phyloP scores from a whole-genome alignment of 106 monocot species.

The Dactylorhiza incarnata region DNA sequence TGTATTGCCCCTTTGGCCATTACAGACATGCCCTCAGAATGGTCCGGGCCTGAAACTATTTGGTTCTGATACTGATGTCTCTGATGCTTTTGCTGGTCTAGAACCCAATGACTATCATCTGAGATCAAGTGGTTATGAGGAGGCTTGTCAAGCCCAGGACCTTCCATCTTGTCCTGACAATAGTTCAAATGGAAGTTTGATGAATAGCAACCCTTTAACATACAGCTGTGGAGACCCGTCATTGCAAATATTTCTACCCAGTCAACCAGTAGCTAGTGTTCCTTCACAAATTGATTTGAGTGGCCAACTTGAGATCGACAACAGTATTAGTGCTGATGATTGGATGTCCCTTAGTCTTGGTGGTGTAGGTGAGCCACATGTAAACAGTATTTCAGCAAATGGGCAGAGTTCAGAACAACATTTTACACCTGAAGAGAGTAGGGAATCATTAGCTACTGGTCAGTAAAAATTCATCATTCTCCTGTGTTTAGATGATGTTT shows the following conservation, averaged over 20 bases:
- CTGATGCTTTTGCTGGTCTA: conserved; percentile 31
- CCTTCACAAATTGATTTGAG: conserved; percentile 26
- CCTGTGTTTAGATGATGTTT: neutral
- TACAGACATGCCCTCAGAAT: conserved; percentile 32
- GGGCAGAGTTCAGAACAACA: conserved; percentile 23
- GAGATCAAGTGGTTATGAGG: conserved; percentile 15
- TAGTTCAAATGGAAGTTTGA: conserved; percentile 45
- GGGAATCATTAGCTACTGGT: conserved; percentile 25
- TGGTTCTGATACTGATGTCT: conserved; percentile 31
- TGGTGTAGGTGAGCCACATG: conserved; percentile 24
- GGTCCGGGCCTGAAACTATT: conserved; percentile 49
- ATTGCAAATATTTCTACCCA: conserved; percentile 78
- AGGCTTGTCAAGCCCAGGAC: conserved; percentile 15
- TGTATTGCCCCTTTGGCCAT: conserved; percentile 40
- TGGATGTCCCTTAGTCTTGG: conserved; percentile 72
- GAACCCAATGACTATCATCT: conserved; percentile 9
- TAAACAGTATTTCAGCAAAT: conserved; percentile 23
- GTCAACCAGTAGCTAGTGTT: conserved; percentile 18
- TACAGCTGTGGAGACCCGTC: conserved; percentile 56
- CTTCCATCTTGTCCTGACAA: conserved; percentile 17
- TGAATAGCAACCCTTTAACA: conserved; percentile 55
- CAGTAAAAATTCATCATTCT: neutral
- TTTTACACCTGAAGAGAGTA: conserved; percentile 20
- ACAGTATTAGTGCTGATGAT: conserved; percentile 47
- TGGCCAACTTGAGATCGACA: conserved; percentile 25